Base-by-base conservation (phyloP, 495 filamentous ascomycete species). In the Lepidopterella palustris region DNA sequence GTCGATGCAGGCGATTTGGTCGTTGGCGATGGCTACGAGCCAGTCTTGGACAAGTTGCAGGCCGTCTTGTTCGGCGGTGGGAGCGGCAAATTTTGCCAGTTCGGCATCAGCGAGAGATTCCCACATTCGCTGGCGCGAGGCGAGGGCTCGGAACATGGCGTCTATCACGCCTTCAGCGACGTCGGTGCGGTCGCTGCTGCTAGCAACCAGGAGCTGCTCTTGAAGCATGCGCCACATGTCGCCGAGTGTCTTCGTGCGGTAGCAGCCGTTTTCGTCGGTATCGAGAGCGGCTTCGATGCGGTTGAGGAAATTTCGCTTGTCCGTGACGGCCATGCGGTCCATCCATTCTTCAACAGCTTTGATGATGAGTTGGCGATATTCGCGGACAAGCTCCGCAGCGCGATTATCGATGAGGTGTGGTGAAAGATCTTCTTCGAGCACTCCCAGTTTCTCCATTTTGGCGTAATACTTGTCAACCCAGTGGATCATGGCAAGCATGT, bases 221-320 rank as follows among this genome's bases (percentile, higher is more conserved):
- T 88, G 83, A 49, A 99, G 78, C 93, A 99, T 97, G 45, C 89
- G 86, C 90, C 95, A 99, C 85, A 97, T 87, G 64, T 95, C 90
- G 58, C 87, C 86, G 56, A 96, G 76, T 26, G 89, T 93, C 72
- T 87, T 88, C 39, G 90, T 97, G 24, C 90, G 87, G 79, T 95
- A 91, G 65, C 85, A 87, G 55, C 88, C 88, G 66, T 92, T 87
- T 60, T 89, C 83, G 71, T 95, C 89, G 57, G 83, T 87, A 67
- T 95, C 90, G 53, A 96, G 78, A 60, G 89, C 85, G 58, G 89
- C 86, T 25, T 87, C 82, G 55, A 81, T 84, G 25, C 92, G 82
- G 28, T 88, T 83, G 48, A 83, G 77, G 71, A 99, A 92, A 53
- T 87, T 85, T 61, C 82, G 85, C 65, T 77, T 82, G 70, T 97